Conservation (phyloP, 1,284 basidiomycete species). For the Porodaedalea pini region DNA sequence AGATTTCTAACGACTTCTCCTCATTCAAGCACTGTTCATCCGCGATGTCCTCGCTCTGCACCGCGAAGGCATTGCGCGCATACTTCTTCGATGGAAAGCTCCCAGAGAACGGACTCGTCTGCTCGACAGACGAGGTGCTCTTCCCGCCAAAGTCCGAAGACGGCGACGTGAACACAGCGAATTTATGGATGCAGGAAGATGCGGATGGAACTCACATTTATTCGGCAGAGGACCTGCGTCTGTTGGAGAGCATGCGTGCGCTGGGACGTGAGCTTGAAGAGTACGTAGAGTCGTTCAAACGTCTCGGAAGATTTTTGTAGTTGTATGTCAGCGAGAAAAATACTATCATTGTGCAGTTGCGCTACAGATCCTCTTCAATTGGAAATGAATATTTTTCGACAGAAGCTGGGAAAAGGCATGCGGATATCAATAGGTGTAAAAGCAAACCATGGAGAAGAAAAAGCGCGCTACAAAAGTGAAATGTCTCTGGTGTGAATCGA, state of each 20-base stretch:
- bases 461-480: neutral
- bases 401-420: too few species aligned
- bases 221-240: slow-evolving; percentile 21
- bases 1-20: neutral
- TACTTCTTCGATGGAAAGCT: slow-evolving; percentile 26
- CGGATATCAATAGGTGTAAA: too few species aligned
- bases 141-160: slow-evolving; percentile 21
- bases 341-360: too few species aligned
- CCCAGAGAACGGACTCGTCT: slow-evolving; percentile 25
- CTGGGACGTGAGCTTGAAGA: slow-evolving; percentile 24
- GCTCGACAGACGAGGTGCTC: slow-evolving; percentile 23
- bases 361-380: too few species aligned
- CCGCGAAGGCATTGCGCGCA: slow-evolving; percentile 21
- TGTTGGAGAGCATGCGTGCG: slow-evolving; percentile 22
- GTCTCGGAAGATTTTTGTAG: neutral
- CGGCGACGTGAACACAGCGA: neutral
- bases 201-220: neutral
- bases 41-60: slow-evolving; percentile 27
- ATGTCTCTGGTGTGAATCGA: slow-evolving; percentile 21
- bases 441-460: neutral
- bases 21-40: slow-evolving; percentile 25
- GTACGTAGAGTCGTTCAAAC: slow-evolving; percentile 17
- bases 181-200: slow-evolving; percentile 5
- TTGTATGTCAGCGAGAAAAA: too few species aligned
- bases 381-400: too few species aligned